Evolutionary conservation across 139 green algal species (phyloP), one percentile per base, ranked within the genome.

Genomic region (Mesotaenium endlicherianum): DNA sequence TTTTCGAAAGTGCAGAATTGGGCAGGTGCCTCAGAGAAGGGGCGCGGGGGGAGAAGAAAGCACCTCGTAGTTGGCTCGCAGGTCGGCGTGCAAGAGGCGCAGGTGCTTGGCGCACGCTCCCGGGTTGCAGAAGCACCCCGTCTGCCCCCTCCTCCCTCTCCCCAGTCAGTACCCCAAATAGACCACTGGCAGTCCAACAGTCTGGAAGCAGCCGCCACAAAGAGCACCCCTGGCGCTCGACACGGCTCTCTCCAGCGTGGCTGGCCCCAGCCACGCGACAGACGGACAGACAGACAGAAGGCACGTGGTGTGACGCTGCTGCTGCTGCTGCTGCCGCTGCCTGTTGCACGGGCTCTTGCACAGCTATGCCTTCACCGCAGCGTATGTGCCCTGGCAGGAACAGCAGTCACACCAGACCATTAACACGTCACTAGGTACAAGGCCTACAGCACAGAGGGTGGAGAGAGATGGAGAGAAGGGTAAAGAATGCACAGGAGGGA

Each of bases 51-150:
- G 47, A 57, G n/a, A 34, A 58, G 49, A 16, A 16, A 58, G 11
- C 16, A 84, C 90, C 55, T 86, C 87, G 83, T 80, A 91, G 83
- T 96, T 91, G 3, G 38, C 47, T 30, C 76, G 76, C 69, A 94
- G 41, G 1, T 95, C 84, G 42, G 31, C 3, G 5, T 81, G 41
- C 30, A 50, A 69, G 31, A 94, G 80, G 40, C 90, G 85, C 43
- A 94, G 69, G 67, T 90, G 88, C 34, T 60, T 72, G 2, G 87
- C 86, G 59, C 89, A 93, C 6, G 91, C 91, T 2, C 95, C 95
- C 11, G 95, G 95, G 88, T 98, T 98, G 86, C 95, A 98, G 84
- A 97, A 94, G 87, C 92, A 95, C 50, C 95, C 95, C 11, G 90
- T 91, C 42, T n/a, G n/a, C n/a, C n/a, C n/a, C n/a, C n/a, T n/a